phyloP scores from a whole-genome alignment of 805 yeast species.

The Lipomyces yamadae region DNA sequence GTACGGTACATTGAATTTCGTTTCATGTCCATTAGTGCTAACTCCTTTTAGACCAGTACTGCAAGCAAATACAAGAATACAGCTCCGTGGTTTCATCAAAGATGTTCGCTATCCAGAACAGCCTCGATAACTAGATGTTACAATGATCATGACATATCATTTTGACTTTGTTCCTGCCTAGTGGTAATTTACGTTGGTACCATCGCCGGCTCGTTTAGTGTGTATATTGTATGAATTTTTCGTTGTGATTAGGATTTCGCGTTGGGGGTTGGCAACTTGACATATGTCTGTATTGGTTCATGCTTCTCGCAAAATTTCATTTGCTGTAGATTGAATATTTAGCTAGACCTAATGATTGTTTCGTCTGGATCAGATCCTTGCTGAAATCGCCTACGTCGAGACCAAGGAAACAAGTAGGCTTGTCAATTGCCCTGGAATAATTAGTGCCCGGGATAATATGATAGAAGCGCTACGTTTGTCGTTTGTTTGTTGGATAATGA shows the following conservation, averaged over 20 bases:
- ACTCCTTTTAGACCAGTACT: conserved; percentile 55
- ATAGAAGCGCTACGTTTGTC: too few species aligned
- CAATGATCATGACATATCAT: neutral
- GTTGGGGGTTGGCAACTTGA: neutral
- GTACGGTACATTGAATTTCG: conserved; percentile 3
- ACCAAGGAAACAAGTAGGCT: neutral
- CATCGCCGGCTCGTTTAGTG: neutral
- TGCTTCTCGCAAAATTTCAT: neutral
- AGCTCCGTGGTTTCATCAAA: conserved; percentile 70
- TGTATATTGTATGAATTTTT: neutral
- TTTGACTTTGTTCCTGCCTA: neutral
- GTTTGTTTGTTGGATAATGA: too few species aligned
- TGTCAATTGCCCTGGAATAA: too few species aligned
- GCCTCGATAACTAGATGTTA: conserved; percentile 40
- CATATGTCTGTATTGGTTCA: neutral
- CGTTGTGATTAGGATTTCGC: neutral
- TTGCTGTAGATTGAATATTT: neutral
- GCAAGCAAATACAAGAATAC: conserved; percentile 71
- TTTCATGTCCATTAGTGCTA: neutral
- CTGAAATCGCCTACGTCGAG: neutral
- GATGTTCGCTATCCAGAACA: conserved; percentile 62
- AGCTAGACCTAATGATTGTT: neutral
- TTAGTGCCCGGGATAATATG: too few species aligned
- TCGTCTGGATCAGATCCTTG: neutral
- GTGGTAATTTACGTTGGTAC: neutral